phyloP scores from a whole-genome alignment of 257 asterid genomes.

The Solanum sitiens region DNA sequence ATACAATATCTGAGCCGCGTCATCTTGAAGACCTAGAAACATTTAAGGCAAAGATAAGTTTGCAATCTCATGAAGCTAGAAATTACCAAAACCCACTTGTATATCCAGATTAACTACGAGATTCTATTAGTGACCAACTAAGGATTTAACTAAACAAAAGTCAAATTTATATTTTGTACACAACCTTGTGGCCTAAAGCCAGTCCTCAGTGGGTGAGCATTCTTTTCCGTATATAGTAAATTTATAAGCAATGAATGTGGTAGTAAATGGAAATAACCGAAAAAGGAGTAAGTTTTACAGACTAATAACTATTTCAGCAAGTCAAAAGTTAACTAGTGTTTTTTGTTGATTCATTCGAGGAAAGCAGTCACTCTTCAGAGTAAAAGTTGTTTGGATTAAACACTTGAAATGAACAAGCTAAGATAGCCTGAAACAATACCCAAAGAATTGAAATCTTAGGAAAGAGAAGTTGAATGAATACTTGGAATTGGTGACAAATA shows the following conservation, averaged over 20 bases:
- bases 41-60: background rate
- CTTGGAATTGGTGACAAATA: background rate
- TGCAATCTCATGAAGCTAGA: background rate
- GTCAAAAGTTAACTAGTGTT: background rate
- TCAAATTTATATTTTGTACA: background rate
- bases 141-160: background rate
- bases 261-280: background rate
- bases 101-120: background rate
- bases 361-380: background rate
- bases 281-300: background rate
- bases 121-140: background rate
- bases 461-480: background rate
- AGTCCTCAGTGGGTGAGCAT: background rate
- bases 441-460: background rate
- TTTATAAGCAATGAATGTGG: background rate
- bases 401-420: background rate
- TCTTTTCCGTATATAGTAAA: background rate
- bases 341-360: background rate
- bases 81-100: background rate
- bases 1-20: background rate
- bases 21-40: constrained; percentile 4
- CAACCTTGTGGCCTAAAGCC: background rate
- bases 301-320: background rate
- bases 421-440: background rate
- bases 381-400: background rate